A percentile compares a stretch with the other conserved stretches of the same genome.
phyloP scores from a whole-genome alignment of 257 asterid genomes.

The Solanum ossicruentum region DNA sequence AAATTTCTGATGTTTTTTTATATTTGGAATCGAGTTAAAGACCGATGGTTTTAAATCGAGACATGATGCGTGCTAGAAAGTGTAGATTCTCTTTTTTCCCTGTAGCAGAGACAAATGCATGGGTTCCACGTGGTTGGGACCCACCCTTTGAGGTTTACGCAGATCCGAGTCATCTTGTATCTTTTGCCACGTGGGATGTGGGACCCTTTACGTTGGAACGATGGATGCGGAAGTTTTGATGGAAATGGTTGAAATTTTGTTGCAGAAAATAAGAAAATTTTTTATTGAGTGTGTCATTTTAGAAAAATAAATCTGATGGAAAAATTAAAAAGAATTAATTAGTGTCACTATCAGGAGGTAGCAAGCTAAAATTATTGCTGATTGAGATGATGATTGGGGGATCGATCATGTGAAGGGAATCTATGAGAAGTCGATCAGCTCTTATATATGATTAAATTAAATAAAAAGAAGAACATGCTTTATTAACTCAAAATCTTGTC shows the following conservation, averaged over 20 bases:
- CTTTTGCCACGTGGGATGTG: not conserved
- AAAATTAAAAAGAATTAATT: not conserved
- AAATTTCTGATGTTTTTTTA: too few relatives aligned
- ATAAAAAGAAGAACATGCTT: not conserved
- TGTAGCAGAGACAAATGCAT: not conserved
- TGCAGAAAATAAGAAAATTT: too few relatives aligned
- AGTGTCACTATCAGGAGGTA: not conserved
- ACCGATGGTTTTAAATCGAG: not conserved
- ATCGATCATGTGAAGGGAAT: not conserved
- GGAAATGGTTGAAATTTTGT: accelerated
- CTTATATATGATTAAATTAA: not conserved
- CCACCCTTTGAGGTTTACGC: not conserved
- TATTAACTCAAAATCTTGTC: not conserved
- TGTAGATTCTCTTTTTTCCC: not conserved
- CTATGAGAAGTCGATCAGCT: too few relatives aligned
- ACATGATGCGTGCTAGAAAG: not conserved
- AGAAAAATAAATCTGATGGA: too few relatives aligned
- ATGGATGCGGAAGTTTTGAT: not conserved
- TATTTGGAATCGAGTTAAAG: too few relatives aligned
- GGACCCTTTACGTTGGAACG: not conserved
- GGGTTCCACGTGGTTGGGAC: conserved; percentile 48
- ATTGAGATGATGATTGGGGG: not conserved
- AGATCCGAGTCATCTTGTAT: conserved; percentile 14
- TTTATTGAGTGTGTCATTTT: not conserved
- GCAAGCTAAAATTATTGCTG: not conserved